Evolutionary conservation across 1,284 basidiomycete species (phyloP), one percentile per base, ranked within the genome.

Genomic region (Fomitiporia mediterranea): DNA sequence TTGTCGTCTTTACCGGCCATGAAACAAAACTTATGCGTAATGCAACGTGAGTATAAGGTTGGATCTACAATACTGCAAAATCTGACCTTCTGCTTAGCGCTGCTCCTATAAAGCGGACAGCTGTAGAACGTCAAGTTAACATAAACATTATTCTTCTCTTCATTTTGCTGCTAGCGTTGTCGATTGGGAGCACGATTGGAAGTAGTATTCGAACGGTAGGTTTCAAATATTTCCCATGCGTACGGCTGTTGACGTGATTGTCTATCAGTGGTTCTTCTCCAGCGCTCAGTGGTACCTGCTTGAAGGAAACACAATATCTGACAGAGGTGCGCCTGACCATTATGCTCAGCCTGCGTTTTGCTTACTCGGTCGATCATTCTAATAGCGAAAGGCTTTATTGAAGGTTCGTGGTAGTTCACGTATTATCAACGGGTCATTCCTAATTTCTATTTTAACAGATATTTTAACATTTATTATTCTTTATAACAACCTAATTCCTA

Each of bases 401-500:
- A 94, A 81, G 89, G 89, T 87, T 55, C 47, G 71, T 59, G 40
- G n/a, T 5, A 56, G 15, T 6, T 4, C 30, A 6, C 57, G n/a
- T n/a, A n/a, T n/a, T n/a, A n/a, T 3, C 40, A n/a, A 8, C 43
- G 47, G 27, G 48, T 43, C 27, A 44, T 21, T 43, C 30, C 49
- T 64, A 34, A 64, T 58, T n/a, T n/a, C n/a, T 13, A 59, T 54
- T 59, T 51, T 17, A 52, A 35, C 62, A 88, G 96, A 98, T 70
- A 94, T 99, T 59, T 78, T 99, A 46, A 99, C 97, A 1, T 99
- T 98, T 74, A 93, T 99, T 72, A 98, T 99, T 69, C 81, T 98
- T 38, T 98, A 98, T 79, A 99, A 98, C 79, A 99, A 99, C 74
- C 78, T 99, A 64, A 98, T 99, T 62, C 97, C 97, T 5, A 99